Evolutionary conservation across 768 basidiomycete genomes (phyloP).

Genomic region (Mycena albidolilacea): DNA sequence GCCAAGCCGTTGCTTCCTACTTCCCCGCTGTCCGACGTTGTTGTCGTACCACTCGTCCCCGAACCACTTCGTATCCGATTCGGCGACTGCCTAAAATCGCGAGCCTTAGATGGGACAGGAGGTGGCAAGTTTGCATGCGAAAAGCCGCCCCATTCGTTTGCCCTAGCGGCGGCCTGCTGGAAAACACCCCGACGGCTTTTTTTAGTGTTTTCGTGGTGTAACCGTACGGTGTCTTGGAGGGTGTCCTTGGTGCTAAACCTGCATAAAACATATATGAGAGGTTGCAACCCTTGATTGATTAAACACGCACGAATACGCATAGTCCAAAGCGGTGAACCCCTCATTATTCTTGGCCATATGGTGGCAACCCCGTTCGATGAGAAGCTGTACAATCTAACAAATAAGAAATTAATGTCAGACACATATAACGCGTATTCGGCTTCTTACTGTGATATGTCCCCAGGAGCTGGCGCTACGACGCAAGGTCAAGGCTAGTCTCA

Average conservation of each 20-base stretch:
- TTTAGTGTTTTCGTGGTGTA: constrained; percentile 86
- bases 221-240: constrained; percentile 84
- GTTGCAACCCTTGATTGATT: not conserved
- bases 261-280: constrained; percentile 19
- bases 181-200: constrained; percentile 79
- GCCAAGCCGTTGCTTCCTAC: constrained; percentile 61
- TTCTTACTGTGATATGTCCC: constrained; percentile 84
- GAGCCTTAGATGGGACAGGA: constrained; percentile 62
- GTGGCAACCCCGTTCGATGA: constrained; percentile 92
- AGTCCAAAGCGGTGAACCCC: constrained; percentile 93
- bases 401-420: constrained; percentile 21
- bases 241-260: constrained; percentile 85
- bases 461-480: constrained; percentile 83
- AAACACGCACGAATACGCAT: constrained; percentile 85
- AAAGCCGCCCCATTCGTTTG: constrained; percentile 69
- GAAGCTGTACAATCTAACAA: constrained; percentile 80
- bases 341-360: constrained; percentile 89
- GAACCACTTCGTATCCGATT: constrained; percentile 85
- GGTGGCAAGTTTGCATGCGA: constrained; percentile 55
- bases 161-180: constrained; percentile 80
- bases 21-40: constrained; percentile 83
- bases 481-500: constrained; percentile 28
- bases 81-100: constrained; percentile 54
- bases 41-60: constrained; percentile 83
- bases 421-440: not conserved